Evolutionary conservation across 75 land plant species (phyloP), one percentile per base, ranked within the genome.

Genomic region (Selaginella moellendorffii): DNA sequence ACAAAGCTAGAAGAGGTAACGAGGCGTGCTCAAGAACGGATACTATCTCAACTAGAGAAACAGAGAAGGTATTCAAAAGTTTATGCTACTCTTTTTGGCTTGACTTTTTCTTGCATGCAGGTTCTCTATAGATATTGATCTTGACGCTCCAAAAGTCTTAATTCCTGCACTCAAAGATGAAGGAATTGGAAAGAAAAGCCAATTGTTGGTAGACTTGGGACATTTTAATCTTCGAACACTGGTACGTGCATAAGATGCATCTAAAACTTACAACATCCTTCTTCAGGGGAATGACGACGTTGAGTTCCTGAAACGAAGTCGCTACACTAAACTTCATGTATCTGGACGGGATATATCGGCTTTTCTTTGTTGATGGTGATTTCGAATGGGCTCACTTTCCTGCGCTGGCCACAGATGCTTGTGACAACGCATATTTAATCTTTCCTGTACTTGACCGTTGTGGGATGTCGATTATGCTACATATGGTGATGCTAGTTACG

Each of bases 111-210:
- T n/a, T n/a, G n/a, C n/a, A 23, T 53, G 42, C 83, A 93, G 98
- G 76, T 93, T 93, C 78, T 80, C 82, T 54, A 80, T 93, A 27
- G 80, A 93, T 54, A 71, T 93, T 69, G 98, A 93, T 80, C 62
- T 93, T 72, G 98, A 88, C 80, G 98, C 98, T 52, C 98, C 98
- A 54, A 93, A 83, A 76, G 81, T 93, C 52, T 72, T 81, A 70
- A 61, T 93, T 59, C 98, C 90, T 27, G 66, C 84, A 19, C 64
- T 74, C 59, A 19, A 74, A 21, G 1, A 12, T 54, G 60, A 56
- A 23, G 63, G 64, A 26, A 58, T 54, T 58, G 76, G 54, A 27
- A 71, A 74, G 54, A 66, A 68, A 59, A 66, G 86, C 52, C 77
- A 85, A 66, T 80, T 93, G 61, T 74, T 93, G 26, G 28, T 93